Base-by-base conservation (phyloP, 225 moss, liverwort and hornwort species). In the Straminergon stramineum region DNA sequence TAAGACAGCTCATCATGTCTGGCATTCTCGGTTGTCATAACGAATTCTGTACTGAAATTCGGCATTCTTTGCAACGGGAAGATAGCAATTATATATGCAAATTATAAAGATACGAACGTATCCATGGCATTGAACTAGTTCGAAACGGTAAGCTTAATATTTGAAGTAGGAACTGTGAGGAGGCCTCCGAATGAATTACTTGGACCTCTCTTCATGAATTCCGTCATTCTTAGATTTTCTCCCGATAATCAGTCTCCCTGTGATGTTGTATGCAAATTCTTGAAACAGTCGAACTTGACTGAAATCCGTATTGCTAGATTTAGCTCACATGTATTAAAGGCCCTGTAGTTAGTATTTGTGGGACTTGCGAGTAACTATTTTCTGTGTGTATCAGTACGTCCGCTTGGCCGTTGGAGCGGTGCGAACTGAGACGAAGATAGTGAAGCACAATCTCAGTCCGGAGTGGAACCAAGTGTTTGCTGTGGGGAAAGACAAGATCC, bases 381-480 rank as follows among this genome's bases (percentile, higher is more conserved):
- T 5, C 9, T 66, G 9, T 67, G 10, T 91, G 79, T 22, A 27
- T 9, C 96, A 98, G 98, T 98, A 96, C 39, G 98, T 96, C 55
- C 96, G 95, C 68, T 83, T 98, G 71, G 85, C 94, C 26, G 96
- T 98, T 6, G 97, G 97, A 86, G 96, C 96, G 60, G 93, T 94
- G 32, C 95, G 81, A 87, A 96, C 98, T 6, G 93, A 96, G 74
- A 97, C 95, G 23, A 96, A 92, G 86, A 91, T 95, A 7, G 90
- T 98, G 60, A 92, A 94, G 63, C 96, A 95, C 55, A 89, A 96
- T 55, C 92, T 98, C 15, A 93, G 89, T 84, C 98, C 98, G n/a
- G 97, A 97, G 53, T 98, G 98, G 98, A 98, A 95, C 67, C 92
- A 95, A 82, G 98, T 96, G 22, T 98, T 97, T 43, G 98, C 98